Conservation (phyloP, 306 rosid species). For the Castanea crenata region DNA sequence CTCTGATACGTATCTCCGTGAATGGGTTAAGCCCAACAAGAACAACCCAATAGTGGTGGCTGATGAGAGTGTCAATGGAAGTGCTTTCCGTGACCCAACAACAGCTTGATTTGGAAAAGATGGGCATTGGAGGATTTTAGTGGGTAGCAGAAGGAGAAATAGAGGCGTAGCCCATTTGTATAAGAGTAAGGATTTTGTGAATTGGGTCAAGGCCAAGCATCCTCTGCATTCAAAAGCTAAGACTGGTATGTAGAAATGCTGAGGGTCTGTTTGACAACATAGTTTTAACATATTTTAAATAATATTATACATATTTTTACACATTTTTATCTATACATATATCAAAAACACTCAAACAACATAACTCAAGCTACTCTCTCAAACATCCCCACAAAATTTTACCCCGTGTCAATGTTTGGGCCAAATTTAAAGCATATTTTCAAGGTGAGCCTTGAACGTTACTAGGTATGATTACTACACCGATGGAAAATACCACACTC, state of each 20-base stretch:
- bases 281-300: too few relatives aligned
- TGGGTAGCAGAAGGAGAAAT: constrained; percentile 45
- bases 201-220: constrained; percentile 62
- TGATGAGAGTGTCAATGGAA: constrained; percentile 20
- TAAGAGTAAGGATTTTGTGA: constrained; percentile 51
- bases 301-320: too few relatives aligned
- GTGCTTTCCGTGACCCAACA: constrained; percentile 74
- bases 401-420: too few relatives aligned
- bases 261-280: not conserved
- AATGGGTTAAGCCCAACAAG: constrained; percentile 63
- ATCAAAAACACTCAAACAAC: too few relatives aligned
- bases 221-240: constrained; percentile 54
- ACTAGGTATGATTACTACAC: constrained; percentile 87
- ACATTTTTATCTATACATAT: too few relatives aligned
- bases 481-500: constrained; percentile 39
- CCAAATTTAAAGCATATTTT: constrained; percentile 52
- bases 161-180: constrained; percentile 68
- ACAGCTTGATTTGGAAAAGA: constrained; percentile 56
- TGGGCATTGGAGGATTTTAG: constrained; percentile 65
- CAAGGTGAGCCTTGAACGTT: constrained; percentile 71
- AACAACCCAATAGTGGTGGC: constrained; percentile 54
- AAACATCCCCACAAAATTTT: not conserved
- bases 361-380: too few relatives aligned
- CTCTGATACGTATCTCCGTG: constrained; percentile 58
- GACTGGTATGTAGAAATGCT: constrained; percentile 94